Evolutionary conservation across 2,329 filamentous ascomycete species (phyloP), one percentile per base, ranked within the genome.

Genomic region (Aureobasidium sp.): DNA sequence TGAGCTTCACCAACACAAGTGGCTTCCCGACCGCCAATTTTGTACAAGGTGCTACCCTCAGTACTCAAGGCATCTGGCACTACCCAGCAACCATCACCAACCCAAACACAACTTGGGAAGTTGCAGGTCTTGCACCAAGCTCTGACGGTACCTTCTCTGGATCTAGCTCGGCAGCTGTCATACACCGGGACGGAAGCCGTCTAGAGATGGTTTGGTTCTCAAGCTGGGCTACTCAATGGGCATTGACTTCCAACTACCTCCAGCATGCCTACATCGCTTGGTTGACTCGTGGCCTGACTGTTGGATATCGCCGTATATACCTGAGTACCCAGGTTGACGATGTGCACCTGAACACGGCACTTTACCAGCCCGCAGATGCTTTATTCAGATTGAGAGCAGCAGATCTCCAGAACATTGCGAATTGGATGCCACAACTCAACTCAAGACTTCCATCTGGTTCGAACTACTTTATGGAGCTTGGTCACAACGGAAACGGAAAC

Each of bases 141-240:
- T 58, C 61, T 27, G 59, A 63, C 37, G 77, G 76, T 2, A 68
- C 70, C 9, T 78, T 76, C 64, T 61, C 70, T 2, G 68, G 63
- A 14, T 70, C 71, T 29, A 78, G 76, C 22, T 81, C 78, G 27
- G 84, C 84, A 53, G 84, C 78, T 42, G 82, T 87, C 57, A 84
- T 86, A 69, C 86, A 85, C 69, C 79, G 80, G 62, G 81, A 84
- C 65, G 75, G 75, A 60, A 78, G 77, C 15, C 78, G 84, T 64
- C 77, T 86, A 72, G 83, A 86, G 71, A 84, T 86, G 81, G 83
- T 79, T 3, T 86, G 82, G 74, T 86, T 86, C 73, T 79, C 81
- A 59, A 73, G 75, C 17, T 84, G 82, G 65, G 79, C 79, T 51
- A 76, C 79, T 7, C 74, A 75, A 49, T 82, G 80, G 81, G 77